Evolutionary conservation across 495 filamentous ascomycete species (phyloP).

Genomic region (Xylaria venustula): DNA sequence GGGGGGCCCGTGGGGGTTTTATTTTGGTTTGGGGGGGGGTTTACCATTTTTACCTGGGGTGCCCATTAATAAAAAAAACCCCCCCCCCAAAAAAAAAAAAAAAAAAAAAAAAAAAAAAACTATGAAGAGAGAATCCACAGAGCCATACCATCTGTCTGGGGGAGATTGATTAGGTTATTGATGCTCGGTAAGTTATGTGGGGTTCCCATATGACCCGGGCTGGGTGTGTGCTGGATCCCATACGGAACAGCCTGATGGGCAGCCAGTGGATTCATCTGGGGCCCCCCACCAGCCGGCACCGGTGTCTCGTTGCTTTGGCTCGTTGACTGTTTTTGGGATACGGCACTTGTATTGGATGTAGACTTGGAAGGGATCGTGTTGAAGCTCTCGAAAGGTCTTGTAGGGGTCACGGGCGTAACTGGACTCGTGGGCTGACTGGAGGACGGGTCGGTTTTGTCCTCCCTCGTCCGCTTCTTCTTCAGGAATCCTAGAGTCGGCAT

Average conservation of each 20-base stretch:
- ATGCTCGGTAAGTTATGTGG: slow-evolving; percentile 65
- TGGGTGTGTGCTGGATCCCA: slow-evolving; percentile 26
- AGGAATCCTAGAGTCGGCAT: slow-evolving; percentile 84
- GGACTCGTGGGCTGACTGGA: slow-evolving; percentile 62
- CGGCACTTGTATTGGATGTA: slow-evolving; percentile 31
- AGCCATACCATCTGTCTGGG: slow-evolving; percentile 52
- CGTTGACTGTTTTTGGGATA: slow-evolving; percentile 25
- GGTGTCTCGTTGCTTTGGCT: slow-evolving; percentile 19
- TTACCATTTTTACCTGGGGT: too few species aligned
- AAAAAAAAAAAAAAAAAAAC: too few species aligned
- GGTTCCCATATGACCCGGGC: slow-evolving; percentile 29
- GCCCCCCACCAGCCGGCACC: slow-evolving; percentile 28
- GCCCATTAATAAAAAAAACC: too few species aligned
- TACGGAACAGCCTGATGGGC: slow-evolving; percentile 26
- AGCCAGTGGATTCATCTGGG: slow-evolving; percentile 31
- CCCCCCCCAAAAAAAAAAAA: too few species aligned
- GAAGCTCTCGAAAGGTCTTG: slow-evolving; percentile 48
- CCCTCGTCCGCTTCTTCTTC: slow-evolving; percentile 97
- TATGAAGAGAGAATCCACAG: too few species aligned
- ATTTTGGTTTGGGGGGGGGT: too few species aligned
- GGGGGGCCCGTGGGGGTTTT: too few species aligned
- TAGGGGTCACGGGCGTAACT: slow-evolving; percentile 48
- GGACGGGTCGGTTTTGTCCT: slow-evolving; percentile 58
- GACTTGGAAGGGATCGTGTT: slow-evolving; percentile 35
- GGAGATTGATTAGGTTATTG: slow-evolving; percentile 67